Percentiles rank a stretch among this genome's conserved stretches.
Evolutionary conservation across 768 basidiomycete genomes (phyloP).

Genomic region (Tephrocybe sp.): DNA sequence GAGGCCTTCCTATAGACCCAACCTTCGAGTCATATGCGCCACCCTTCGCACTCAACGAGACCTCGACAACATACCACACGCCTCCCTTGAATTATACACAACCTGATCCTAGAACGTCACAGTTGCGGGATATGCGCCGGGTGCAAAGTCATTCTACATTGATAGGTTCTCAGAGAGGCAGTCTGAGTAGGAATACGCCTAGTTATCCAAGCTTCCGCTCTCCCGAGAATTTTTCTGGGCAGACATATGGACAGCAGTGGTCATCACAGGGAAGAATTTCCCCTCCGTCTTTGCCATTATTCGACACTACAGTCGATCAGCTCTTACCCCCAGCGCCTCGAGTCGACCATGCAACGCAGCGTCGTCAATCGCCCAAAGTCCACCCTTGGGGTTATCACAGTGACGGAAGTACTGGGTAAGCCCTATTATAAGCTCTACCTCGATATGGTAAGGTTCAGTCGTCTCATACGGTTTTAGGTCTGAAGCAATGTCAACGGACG

Average conservation of each 20-base stretch:
- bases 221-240: slow-evolving; percentile 5
- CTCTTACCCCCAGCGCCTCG: slow-evolving; percentile 5
- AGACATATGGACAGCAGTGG: slow-evolving; percentile 12
- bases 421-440: background rate
- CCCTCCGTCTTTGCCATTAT: slow-evolving; percentile 6
- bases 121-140: slow-evolving; percentile 20
- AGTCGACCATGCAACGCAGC: slow-evolving; percentile 9
- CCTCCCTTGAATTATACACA: slow-evolving; percentile 10
- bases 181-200: slow-evolving; percentile 1
- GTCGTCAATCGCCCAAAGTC: slow-evolving; percentile 14
- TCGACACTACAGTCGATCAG: slow-evolving; percentile 7
- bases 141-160: slow-evolving; percentile 26
- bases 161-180: slow-evolving; percentile 12
- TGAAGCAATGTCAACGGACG: slow-evolving; percentile 17
- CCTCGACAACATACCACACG: background rate
- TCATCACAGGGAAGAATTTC: slow-evolving; percentile 10
- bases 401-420: slow-evolving; percentile 25
- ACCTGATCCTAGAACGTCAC: slow-evolving; percentile 10
- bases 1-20: slow-evolving; percentile 1
- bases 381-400: slow-evolving; percentile 22
- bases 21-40: slow-evolving; percentile 9
- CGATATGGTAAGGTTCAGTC: background rate
- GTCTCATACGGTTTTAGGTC: slow-evolving; percentile 10
- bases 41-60: slow-evolving; percentile 5
- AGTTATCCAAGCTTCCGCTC: slow-evolving; percentile 8